phyloP scores from a whole-genome alignment of 2,329 filamentous ascomycete species.

The Chaetomiaceae sp. region DNA sequence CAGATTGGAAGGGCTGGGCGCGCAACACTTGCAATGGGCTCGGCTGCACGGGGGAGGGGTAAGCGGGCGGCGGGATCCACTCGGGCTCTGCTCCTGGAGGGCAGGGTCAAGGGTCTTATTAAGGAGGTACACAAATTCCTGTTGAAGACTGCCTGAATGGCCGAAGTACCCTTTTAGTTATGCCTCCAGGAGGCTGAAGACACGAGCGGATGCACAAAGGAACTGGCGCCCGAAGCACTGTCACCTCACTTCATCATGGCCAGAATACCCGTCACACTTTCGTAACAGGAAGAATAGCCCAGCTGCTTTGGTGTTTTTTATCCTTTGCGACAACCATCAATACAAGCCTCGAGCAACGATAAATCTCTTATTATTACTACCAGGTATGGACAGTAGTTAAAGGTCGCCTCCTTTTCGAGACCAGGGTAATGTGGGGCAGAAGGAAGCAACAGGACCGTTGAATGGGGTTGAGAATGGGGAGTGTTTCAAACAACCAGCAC shows the following conservation, averaged over 20 bases:
- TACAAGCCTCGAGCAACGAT: too few relatives aligned
- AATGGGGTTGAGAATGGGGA: not conserved
- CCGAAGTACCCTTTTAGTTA: not conserved
- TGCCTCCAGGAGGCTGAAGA: not conserved
- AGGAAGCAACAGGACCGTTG: too few relatives aligned
- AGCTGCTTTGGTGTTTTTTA: not conserved
- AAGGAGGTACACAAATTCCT: not conserved
- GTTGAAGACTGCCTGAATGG: not conserved
- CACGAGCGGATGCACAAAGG: not conserved
- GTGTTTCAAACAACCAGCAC: not conserved
- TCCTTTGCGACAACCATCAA: too few relatives aligned
- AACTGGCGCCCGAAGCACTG: slow-evolving; percentile 13
- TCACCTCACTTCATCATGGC: too few relatives aligned
- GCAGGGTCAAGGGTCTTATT: not conserved
- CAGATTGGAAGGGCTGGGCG: slow-evolving; percentile 13
- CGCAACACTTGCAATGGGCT: slow-evolving; percentile 1
- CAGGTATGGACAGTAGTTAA: too few relatives aligned
- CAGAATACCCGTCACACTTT: too few relatives aligned
- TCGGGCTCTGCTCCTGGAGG: not conserved
- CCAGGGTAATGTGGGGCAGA: not conserved
- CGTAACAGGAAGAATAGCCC: too few relatives aligned
- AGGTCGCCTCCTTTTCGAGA: not conserved
- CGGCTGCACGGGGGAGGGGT: slow-evolving; percentile 16
- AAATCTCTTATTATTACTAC: too few relatives aligned
- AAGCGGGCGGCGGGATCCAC: slow-evolving; percentile 11